Percentiles rank a stretch among this genome's conserved stretches.
These are phyloP conservation scores for Peziza echinospora DNA, from an alignment of 495 filamentous ascomycete species.

Conservation along the genomic window DNA sequence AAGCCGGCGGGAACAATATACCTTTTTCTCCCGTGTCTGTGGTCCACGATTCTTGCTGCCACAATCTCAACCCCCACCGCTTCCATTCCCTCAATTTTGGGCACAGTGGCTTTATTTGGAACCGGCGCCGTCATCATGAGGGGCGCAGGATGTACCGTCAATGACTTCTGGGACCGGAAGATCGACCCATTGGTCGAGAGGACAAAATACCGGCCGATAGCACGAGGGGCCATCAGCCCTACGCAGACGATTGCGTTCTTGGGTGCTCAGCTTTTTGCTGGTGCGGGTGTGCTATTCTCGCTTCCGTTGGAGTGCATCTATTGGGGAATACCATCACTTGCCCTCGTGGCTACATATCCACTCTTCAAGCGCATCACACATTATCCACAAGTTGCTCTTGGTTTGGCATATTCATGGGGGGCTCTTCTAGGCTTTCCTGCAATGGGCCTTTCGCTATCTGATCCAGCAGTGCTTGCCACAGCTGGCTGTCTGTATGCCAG, in stretches of 20 bases:
- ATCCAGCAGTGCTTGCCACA: constrained; percentile 39
- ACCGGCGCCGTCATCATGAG: constrained; percentile 84
- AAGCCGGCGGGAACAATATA: constrained; percentile 92
- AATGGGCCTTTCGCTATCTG: constrained; percentile 54
- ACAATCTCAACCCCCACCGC: constrained; percentile 39
- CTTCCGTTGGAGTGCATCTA: constrained; percentile 67
- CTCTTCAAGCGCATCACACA: constrained; percentile 84
- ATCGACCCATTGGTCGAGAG: constrained; percentile 78
- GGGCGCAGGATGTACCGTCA: constrained; percentile 92
- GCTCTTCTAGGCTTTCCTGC: constrained; percentile 94
- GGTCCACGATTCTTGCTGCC: constrained; percentile 56
- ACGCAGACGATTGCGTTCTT: constrained; percentile 59
- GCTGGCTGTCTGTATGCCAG: constrained; percentile 60
- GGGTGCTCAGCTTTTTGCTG: constrained; percentile 55
- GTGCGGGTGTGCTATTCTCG: constrained; percentile 61
- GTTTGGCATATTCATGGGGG: constrained; percentile 90
- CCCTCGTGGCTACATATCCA: constrained; percentile 67
- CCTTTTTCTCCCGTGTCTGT: constrained; percentile 85
- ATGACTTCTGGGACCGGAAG: constrained; percentile 90
- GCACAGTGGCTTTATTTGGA: constrained; percentile 59
- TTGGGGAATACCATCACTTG: constrained; percentile 68
- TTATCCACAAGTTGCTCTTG: constrained; percentile 83
- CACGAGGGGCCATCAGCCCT: constrained; percentile 59
- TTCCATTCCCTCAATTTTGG: constrained; percentile 31
- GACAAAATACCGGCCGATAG: constrained; percentile 73